Evolutionary conservation across 2,329 filamentous ascomycete genomes (phyloP).

Genomic region (Trichoderma breve): DNA sequence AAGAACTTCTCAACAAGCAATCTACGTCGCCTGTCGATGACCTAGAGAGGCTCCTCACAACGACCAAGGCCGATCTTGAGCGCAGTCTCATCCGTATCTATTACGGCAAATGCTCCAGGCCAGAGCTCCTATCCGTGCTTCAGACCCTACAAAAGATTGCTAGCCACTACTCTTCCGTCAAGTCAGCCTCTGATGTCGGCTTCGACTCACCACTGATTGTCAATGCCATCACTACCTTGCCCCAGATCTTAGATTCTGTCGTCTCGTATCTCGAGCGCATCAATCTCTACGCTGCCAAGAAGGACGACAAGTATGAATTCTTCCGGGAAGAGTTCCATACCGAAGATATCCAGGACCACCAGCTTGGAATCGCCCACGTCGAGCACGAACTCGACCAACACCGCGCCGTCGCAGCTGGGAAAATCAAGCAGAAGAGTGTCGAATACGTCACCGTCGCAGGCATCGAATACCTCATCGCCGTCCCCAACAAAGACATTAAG

Average conservation of each 20-base stretch:
- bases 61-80: slow-evolving; percentile 79
- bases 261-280: slow-evolving; percentile 78
- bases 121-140: slow-evolving; percentile 80
- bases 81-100: slow-evolving; percentile 93
- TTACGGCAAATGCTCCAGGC: slow-evolving; percentile 90
- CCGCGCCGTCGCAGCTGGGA: slow-evolving; percentile 65
- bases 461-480: slow-evolving; percentile 93
- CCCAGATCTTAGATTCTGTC: slow-evolving; percentile 71
- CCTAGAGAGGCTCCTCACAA: slow-evolving; percentile 67
- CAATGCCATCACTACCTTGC: slow-evolving; percentile 71
- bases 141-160: slow-evolving; percentile 83
- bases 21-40: slow-evolving; percentile 69
- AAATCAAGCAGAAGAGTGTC: slow-evolving; percentile 67
- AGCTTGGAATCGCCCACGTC: slow-evolving; percentile 85
- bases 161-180: slow-evolving; percentile 69
- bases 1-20: slow-evolving; percentile 73
- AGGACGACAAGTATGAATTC: slow-evolving; percentile 91
- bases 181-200: slow-evolving; percentile 62
- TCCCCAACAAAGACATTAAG: slow-evolving; percentile 78
- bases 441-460: slow-evolving; percentile 81
- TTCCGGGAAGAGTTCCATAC: slow-evolving; percentile 86
- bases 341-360: slow-evolving; percentile 83
- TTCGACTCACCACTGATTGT: slow-evolving; percentile 71
- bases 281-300: slow-evolving; percentile 76
- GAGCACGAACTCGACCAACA: slow-evolving; percentile 86